Percentiles rank a stretch among this genome's conserved stretches.
These are phyloP conservation scores for Salicornia ramosissima DNA, from an alignment of 148 eudicot species.

Conservation along the genomic window DNA sequence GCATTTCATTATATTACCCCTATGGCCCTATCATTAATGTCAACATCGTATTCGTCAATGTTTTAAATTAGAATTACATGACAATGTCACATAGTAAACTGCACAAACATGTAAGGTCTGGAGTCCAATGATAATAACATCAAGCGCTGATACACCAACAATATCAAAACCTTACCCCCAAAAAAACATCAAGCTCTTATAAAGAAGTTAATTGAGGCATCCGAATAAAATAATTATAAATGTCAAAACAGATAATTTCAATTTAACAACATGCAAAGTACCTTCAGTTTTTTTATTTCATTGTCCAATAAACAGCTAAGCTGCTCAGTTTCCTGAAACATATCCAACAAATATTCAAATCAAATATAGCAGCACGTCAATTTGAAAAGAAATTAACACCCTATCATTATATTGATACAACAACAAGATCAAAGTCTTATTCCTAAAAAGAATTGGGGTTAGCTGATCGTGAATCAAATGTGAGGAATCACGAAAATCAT, in stretches of 20 bases:
- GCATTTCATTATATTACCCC: too few relatives aligned
- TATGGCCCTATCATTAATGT: too few relatives aligned
- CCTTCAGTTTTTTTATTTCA: constrained; percentile 58
- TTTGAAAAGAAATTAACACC: neutral
- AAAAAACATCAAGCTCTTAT: too few relatives aligned
- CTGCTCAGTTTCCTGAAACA: constrained; percentile 52
- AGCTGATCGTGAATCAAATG: too few relatives aligned
- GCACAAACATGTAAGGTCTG: too few relatives aligned
- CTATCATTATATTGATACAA: too few relatives aligned
- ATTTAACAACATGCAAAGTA: constrained; percentile 1
- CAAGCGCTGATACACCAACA: neutral
- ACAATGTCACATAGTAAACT: too few relatives aligned
- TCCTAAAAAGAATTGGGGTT: too few relatives aligned
- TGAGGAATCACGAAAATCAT: too few relatives aligned
- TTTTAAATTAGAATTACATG: too few relatives aligned
- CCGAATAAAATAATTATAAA: neutral
- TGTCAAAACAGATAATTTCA: neutral
- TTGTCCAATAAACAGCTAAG: constrained; percentile 46
- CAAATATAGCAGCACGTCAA: neutral
- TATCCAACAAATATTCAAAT: constrained; percentile 15
- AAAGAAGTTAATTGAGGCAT: neutral
- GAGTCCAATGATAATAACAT: neutral
- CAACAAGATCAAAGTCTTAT: too few relatives aligned
- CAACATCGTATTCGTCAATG: too few relatives aligned
- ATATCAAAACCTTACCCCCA: neutral